Conservation (phyloP, 495 filamentous ascomycete species). For the Parathielavia hyrcaniae region DNA sequence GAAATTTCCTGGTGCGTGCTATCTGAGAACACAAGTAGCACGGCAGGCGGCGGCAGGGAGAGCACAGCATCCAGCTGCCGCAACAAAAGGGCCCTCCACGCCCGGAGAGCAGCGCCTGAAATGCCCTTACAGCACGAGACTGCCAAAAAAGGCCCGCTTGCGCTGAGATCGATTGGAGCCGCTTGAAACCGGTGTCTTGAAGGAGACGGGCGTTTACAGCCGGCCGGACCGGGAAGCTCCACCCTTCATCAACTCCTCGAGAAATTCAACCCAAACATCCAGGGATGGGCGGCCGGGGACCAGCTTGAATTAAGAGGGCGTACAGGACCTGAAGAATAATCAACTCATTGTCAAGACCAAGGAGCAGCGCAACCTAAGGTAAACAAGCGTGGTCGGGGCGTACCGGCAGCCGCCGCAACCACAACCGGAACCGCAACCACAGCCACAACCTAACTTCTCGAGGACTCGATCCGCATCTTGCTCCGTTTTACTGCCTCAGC, state of each 20-base stretch:
- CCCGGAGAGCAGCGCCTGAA: not conserved
- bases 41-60: constrained; percentile 8
- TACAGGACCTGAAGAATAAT: constrained; percentile 1
- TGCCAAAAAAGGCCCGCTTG: constrained; percentile 1
- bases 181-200: constrained; percentile 18
- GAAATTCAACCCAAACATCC: constrained; percentile 4
- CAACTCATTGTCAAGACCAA: not conserved
- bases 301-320: not conserved
- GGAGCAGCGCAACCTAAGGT: not conserved
- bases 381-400: not conserved
- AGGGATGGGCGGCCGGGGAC: not conserved
- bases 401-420: not conserved
- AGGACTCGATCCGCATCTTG: constrained; percentile 13
- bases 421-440: not conserved
- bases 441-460: not conserved
- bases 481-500: not conserved
- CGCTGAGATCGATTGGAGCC: constrained; percentile 10
- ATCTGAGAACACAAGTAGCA: constrained; percentile 8
- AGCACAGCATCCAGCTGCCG: constrained; percentile 11
- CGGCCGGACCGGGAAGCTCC: constrained; percentile 14
- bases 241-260: constrained; percentile 14
- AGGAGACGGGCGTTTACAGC: constrained; percentile 15
- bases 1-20: constrained; percentile 16
- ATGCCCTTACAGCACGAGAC: not conserved
- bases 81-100: constrained; percentile 7